Evolutionary conservation across 83 land plant genomes (phyloP).

Genomic region (Picea abies): DNA sequence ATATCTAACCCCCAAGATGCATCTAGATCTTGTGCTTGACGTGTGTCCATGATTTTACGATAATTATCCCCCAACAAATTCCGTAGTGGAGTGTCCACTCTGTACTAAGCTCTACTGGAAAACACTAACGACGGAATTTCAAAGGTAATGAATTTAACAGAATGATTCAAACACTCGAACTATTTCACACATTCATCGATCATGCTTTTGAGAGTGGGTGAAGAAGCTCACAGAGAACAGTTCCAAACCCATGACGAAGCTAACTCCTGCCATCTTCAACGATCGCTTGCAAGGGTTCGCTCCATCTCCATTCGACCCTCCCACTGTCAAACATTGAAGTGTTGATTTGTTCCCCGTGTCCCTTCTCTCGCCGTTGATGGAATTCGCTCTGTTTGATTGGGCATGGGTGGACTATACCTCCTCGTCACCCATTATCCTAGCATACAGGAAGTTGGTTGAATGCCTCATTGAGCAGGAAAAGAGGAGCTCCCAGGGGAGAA

Average conservation of each 20-base stretch:
- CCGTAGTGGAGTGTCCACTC: no score
- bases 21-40: no score
- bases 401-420: background rate
- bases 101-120: no score
- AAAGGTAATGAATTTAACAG: no score
- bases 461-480: background rate
- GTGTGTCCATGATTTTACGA: no score
- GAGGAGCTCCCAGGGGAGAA: no score
- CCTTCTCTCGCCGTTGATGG: background rate
- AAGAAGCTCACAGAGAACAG: constrained; percentile 9
- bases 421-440: background rate
- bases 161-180: no score
- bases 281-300: constrained; percentile 4
- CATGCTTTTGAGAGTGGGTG: background rate
- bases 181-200: background rate
- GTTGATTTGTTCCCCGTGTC: background rate
- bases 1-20: no score
- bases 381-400: background rate
- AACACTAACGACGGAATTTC: no score
- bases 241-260: background rate
- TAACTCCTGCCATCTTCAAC: background rate
- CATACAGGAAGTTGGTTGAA: background rate
- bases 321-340: no score
- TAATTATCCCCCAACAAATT: no score
- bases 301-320: background rate